These are phyloP conservation scores for Forsythia viridissima DNA, from an alignment of 257 asterid species.

Conservation along the genomic window DNA sequence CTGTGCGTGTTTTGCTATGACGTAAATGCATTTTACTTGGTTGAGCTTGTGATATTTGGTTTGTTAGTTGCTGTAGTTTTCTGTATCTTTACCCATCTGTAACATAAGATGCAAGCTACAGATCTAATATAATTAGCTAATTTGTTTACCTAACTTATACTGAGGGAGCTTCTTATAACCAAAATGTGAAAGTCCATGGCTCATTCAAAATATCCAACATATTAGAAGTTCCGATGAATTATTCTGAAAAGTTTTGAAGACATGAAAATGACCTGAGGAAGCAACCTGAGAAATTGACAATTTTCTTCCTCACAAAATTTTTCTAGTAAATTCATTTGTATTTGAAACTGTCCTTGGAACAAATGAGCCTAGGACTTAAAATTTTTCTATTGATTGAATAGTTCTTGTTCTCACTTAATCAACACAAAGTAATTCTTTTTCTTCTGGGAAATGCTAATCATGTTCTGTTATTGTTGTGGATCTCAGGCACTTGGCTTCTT, in stretches of 20 bases:
- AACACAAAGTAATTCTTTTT: background rate
- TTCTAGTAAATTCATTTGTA: background rate
- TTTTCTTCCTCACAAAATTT: background rate
- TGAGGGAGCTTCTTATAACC: too few relatives aligned
- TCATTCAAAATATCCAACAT: background rate
- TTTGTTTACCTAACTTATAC: too few relatives aligned
- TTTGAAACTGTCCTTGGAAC: background rate
- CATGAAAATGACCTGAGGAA: background rate
- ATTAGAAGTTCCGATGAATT: background rate
- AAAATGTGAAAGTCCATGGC: background rate
- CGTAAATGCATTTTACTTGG: background rate
- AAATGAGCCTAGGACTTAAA: background rate
- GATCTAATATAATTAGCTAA: too few relatives aligned
- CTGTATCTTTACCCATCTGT: too few relatives aligned
- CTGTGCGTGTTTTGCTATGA: background rate
- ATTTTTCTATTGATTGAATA: too few relatives aligned
- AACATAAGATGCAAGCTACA: too few relatives aligned
- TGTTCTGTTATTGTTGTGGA: slow-evolving; percentile 9
- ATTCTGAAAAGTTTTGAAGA: background rate
- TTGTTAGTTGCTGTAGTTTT: too few relatives aligned
- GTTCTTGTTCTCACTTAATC: background rate
- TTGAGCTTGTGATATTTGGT: background rate
- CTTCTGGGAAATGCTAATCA: slow-evolving; percentile 8
- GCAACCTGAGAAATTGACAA: background rate
- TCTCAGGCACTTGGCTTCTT: slow-evolving; percentile 46